Evolutionary conservation across 306 rosid species (phyloP), one percentile per base, ranked within the genome.

Genomic region (Pueraria montana): DNA sequence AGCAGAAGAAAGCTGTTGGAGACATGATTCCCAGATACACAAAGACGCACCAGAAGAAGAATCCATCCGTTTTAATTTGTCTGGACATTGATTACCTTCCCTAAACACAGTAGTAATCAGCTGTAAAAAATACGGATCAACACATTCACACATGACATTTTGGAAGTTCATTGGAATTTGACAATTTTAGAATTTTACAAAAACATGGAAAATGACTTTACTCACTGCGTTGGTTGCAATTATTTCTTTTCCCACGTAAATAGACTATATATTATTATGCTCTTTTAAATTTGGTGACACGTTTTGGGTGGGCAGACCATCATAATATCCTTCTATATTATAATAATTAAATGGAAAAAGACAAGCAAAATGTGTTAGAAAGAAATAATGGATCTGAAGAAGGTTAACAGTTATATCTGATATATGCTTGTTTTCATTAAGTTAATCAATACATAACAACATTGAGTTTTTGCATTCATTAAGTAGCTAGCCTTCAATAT

Each of bases 361-460:
- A 27, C 16, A 17, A 7, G 3, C 16, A 30, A 55, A 74, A 34
- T 3, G 3, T 34, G 27, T 27, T 32, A 7, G 8, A 61, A 24
- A 61, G 9, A 73, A 27, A 52, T 32, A 18, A 17, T 50, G 43
- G 43, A 38, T 38, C 43, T 38, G 43, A 38, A 38, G 43, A 38
- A 38, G 43, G 62, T 72, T 26, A 17, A 46, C 30, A 26, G 23
- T 49, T 27, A 42, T 58, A 27, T 21, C 12, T 18, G 53, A 58
- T 34, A 16, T n/a, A n/a, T n/a, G n/a, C 21, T 34, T 6, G 56
- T 63, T 26, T 23, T 63, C 18, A 4, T 49, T 40, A 4, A 66
- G 46, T 67, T 46, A 32, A 20, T 38, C 53, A 70, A 32, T n/a
- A 45, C 27, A 61, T 48, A 80, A 80, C 43, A 26, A 43, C 40